Conservation (phyloP, 208 protist genomes). For the Leishmania braziliensis region DNA sequence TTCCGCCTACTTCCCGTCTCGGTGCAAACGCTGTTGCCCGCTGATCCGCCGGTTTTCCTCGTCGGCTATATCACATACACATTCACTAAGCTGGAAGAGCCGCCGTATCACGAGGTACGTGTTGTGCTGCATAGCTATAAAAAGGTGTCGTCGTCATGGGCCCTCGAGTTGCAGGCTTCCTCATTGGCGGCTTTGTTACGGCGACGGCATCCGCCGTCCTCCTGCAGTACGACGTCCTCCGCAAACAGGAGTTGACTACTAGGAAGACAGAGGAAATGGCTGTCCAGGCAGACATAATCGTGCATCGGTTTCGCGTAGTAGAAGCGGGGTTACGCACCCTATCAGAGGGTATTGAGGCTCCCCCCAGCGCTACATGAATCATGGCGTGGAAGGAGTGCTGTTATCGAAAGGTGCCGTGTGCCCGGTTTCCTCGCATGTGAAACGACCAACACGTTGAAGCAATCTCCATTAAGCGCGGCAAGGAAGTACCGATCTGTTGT, state of each 20-base stretch:
- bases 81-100: not conserved
- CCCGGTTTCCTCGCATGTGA: not conserved
- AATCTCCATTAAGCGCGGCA: not conserved
- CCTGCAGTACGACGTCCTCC: conserved; percentile 31
- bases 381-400: not conserved
- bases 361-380: not conserved
- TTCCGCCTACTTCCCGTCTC: not conserved
- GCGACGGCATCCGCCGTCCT: conserved; percentile 17
- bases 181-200: conserved; percentile 26
- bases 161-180: conserved; percentile 22
- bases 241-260: conserved; percentile 32
- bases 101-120: not conserved
- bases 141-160: conserved; percentile 14
- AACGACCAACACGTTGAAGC: not conserved
- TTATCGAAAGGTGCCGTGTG: not conserved
- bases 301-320: conserved; percentile 28
- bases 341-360: not conserved
- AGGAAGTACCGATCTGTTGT: not conserved
- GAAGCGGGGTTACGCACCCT: conserved; percentile 16
- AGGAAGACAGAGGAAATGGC: conserved; percentile 21
- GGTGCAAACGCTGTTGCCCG: not conserved
- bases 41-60: not conserved
- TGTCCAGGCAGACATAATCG: conserved; percentile 29
- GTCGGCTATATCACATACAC: conserved; percentile 1
- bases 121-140: not conserved